Base-by-base conservation (phyloP, 2,329 filamentous ascomycete genomes). In the Gnomoniopsis smithogilvyi region DNA sequence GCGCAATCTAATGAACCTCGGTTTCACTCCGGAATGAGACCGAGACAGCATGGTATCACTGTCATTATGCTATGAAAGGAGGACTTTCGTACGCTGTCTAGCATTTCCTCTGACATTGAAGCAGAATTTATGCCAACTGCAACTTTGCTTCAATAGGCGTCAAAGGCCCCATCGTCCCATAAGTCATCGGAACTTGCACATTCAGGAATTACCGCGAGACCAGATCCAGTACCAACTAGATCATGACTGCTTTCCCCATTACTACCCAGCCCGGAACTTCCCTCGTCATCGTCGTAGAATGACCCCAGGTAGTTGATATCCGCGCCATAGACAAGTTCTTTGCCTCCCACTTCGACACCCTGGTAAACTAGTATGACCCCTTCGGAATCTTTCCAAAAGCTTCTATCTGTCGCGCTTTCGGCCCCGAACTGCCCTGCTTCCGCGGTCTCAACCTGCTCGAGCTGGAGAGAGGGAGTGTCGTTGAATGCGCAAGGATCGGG, bases 231-330 rank as follows among this genome's bases (percentile, higher is more conserved):
- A 6, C 56, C 43, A 2, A 53, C 30, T 12, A 53, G 41, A 10
- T 53, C 50, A 19, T 52, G n/a, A 15, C 30, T 36, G 33, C 56
- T 58, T n/a, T 53, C 50, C n/a, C 51, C 26, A 22, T 19, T 47
- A 22, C 56, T 58, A 2, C 56, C 56, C 3, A 58, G 50, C 2
- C 50, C 49, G 21, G 56, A 58, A 11, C 49, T 53, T 1, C 56
- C 56, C 19, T 58, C 56, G 0, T 58, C 56, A 6, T 38, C 43
- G 10, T 58, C 56, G 15, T 52, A 52, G 22, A 53, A 58, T 1
- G 56, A 58, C 6, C 56, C 56, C 3, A 58, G 56, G n/a, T 53
- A 58, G 50, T 53, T 53, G 43, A 58, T 58, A 3, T 58, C 56
- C 3, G 43, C 38, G 50, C 56, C 56, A 7, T 58, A 58, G 50